phyloP scores from a whole-genome alignment of 2,329 filamentous ascomycete genomes.

The Plenodomus biglobosus region DNA sequence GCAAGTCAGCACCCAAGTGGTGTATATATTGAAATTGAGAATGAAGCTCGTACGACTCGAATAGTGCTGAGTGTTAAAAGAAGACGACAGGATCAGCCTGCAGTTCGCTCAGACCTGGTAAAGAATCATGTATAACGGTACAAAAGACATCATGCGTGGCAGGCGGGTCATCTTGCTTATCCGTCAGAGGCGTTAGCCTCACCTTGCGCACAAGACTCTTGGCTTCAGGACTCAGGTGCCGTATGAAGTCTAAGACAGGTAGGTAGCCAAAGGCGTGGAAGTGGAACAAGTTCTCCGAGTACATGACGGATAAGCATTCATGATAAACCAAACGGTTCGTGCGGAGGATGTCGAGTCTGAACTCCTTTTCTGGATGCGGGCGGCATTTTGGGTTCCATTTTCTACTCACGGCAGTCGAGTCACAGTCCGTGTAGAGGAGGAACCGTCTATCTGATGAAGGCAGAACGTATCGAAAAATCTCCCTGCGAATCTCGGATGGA shows the following conservation, averaged over 20 bases:
- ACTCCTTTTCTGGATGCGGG: conserved; percentile 37
- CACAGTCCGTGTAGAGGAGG: conserved; percentile 50
- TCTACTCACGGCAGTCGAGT: conserved; percentile 42
- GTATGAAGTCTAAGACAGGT: conserved; percentile 45
- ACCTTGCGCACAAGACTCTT: conserved; percentile 43
- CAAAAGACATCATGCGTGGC: conserved; percentile 42
- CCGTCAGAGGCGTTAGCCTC: conserved; percentile 41
- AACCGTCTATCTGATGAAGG: conserved; percentile 47
- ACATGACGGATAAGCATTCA: conserved; percentile 44
- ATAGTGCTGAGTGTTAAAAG: conserved; percentile 22
- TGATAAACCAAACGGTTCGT: conserved; percentile 44
- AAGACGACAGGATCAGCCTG: conserved; percentile 43
- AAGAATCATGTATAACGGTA: conserved; percentile 43
- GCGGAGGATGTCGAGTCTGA: conserved; percentile 40
- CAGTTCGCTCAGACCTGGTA: conserved; percentile 41
- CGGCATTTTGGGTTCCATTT: conserved; percentile 42
- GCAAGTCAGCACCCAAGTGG: too few species aligned
- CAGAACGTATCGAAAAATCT: conserved; percentile 44
- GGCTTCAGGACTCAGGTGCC: conserved; percentile 43
- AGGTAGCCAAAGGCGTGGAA: conserved; percentile 46
- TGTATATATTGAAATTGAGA: too few species aligned
- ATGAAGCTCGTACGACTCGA: not conserved
- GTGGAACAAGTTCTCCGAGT: conserved; percentile 45
- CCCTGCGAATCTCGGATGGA: conserved; percentile 43
- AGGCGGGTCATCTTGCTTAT: conserved; percentile 39